These are phyloP conservation scores for Penicillium desertorum DNA, from an alignment of 495 filamentous ascomycete species.

Conservation along the genomic window DNA sequence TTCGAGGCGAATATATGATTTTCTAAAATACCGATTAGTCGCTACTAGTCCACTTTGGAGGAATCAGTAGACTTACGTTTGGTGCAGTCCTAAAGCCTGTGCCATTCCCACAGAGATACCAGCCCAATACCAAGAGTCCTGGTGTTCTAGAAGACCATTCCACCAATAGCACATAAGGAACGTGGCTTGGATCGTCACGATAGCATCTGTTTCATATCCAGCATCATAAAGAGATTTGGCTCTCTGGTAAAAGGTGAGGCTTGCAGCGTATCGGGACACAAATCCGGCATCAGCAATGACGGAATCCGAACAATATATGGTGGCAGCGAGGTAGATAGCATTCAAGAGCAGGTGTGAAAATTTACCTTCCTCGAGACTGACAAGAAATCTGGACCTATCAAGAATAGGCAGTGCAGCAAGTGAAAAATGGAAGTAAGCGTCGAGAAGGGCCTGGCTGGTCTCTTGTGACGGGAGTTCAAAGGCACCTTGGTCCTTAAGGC, in stretches of 20 bases:
- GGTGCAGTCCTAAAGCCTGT: constrained; percentile 28
- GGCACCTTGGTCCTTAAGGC: constrained; percentile 9
- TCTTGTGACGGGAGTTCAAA: constrained; percentile 17
- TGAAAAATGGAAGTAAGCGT: constrained; percentile 17
- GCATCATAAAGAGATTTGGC: constrained; percentile 29
- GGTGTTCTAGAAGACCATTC: constrained; percentile 22
- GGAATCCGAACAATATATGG: constrained; percentile 16
- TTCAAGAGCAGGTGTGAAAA: constrained; percentile 19
- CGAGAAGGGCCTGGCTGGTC: constrained; percentile 11
- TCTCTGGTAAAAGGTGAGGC: constrained; percentile 24
- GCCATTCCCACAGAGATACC: constrained; percentile 22
- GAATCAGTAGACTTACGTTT: constrained; percentile 17
- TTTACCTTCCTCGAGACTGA: constrained; percentile 1
- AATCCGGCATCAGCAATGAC: constrained; percentile 23
- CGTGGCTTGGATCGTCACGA: constrained; percentile 22
- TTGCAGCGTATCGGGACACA: constrained; percentile 24
- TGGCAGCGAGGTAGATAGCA: constrained; percentile 19
- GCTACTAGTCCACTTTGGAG: too few relatives aligned
- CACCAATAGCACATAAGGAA: constrained; percentile 27
- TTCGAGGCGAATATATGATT: constrained; percentile 9
- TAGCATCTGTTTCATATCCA: constrained; percentile 26
- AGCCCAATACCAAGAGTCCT: constrained; percentile 30
- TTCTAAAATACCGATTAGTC: constrained; percentile 9
- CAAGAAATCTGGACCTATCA: constrained; percentile 12
- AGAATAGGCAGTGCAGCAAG: constrained; percentile 18